These are phyloP conservation scores for Desmodesmus armatus DNA, from an alignment of 139 green algal species.

Conservation along the genomic window DNA sequence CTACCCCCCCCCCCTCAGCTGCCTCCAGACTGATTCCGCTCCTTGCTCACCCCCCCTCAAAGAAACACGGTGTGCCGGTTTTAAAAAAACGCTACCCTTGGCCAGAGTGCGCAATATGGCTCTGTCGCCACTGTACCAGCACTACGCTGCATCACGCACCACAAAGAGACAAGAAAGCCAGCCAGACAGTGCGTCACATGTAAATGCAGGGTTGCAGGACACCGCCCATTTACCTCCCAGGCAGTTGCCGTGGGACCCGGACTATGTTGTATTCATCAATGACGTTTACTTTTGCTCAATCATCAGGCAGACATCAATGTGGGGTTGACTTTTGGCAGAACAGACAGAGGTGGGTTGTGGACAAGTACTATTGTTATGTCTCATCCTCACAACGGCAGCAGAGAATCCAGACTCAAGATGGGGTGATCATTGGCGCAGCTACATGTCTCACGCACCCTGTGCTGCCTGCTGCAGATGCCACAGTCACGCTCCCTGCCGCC, in stretches of 20 bases:
- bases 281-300: constrained; percentile 70
- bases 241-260: neutral
- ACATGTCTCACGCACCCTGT: no score
- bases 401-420: no score
- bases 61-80: no score
- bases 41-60: no score
- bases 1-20: no score
- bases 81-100: no score
- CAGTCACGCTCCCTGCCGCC: neutral
- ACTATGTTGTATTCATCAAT: constrained; percentile 71
- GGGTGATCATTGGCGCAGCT: no score
- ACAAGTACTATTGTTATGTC: no score
- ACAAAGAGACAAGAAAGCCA: neutral
- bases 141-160: constrained; percentile 1
- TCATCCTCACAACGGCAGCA: no score
- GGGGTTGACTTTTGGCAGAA: constrained; percentile 59
- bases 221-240: neutral
- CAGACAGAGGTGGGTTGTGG: neutral
- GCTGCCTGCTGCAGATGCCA: neutral
- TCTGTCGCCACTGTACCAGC: neutral
- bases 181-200: neutral
- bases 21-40: no score
- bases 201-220: neutral
- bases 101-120: constrained; percentile 22
- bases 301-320: constrained; percentile 61